Percentiles rank a stretch among this genome's conserved stretches.
phyloP scores from a whole-genome alignment of 108 stramenopile genomes.

The Fistulifera pelliculosa region DNA sequence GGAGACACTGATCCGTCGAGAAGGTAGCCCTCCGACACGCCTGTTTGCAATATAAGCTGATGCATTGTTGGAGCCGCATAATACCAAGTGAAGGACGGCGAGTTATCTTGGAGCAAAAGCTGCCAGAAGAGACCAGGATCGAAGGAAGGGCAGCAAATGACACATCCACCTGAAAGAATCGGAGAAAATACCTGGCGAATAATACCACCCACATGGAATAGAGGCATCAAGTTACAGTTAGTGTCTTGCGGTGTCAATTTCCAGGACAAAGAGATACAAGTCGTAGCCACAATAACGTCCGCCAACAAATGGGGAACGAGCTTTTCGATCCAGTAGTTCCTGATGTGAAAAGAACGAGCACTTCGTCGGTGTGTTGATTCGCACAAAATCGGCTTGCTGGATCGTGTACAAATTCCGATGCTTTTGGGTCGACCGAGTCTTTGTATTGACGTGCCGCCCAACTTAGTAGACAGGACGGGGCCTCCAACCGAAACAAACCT shows the following conservation, averaged over 20 bases:
- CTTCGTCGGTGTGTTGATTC: constrained; percentile 37
- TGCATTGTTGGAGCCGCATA: constrained; percentile 76
- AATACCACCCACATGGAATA: constrained; percentile 66
- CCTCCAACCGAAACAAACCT: constrained; percentile 24
- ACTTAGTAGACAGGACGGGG: not conserved
- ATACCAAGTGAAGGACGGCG: constrained; percentile 44
- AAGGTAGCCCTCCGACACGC: constrained; percentile 5
- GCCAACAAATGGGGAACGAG: constrained; percentile 50
- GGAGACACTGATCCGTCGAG: not conserved
- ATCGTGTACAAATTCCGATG: not conserved
- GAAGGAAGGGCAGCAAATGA: constrained; percentile 50
- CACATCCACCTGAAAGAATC: constrained; percentile 43
- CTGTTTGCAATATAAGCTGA: constrained; percentile 39
- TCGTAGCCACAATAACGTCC: constrained; percentile 41
- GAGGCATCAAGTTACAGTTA: constrained; percentile 69
- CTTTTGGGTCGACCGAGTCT: not conserved
- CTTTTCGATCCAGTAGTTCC: constrained; percentile 64
- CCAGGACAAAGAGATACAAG: constrained; percentile 41
- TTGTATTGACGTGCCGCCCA: not conserved
- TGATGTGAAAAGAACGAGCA: constrained; percentile 61
- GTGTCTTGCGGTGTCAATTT: constrained; percentile 40
- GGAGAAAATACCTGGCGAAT: constrained; percentile 47
- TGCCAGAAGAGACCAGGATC: constrained; percentile 43
- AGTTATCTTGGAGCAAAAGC: constrained; percentile 5
- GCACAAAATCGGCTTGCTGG: not conserved